Evolutionary conservation across 192 early-diverging fungal species (phyloP), one percentile per base, ranked within the genome.

Genomic region (Umbelopsis isabellina): DNA sequence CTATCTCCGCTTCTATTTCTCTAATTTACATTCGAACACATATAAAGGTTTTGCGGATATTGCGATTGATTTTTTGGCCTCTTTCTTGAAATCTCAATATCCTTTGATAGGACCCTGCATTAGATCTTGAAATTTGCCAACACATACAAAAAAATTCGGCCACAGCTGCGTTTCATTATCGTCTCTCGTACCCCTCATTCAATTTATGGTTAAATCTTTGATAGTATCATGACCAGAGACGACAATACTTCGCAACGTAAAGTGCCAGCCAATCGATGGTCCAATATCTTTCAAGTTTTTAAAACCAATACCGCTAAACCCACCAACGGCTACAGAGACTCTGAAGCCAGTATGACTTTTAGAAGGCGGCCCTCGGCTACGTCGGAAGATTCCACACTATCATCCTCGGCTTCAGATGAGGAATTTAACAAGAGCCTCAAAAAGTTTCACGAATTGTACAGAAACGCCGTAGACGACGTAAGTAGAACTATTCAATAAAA

Each of bases 391-490:
- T 61, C 55, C 13, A 30, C 25, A n/a, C 55, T 61, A 2, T 61
- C 55, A 11, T 6, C 23, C 27, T 35, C 55, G 18, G 13, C 55
- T 35, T 61, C 55, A 6, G 55, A 61, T 16, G 55, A 61, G 0
- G 27, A 3, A 16, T 12, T 61, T 18, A 61, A 33, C 16, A 16
- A 61, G 11, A 35, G 6, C 30, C 15, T 61, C 1, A 33, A 61
- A 8, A 30, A 61, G 1, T 61, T 61, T 61, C 30, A 61, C 30
- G 30, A 61, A 37, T 30, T 61, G 18, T 61, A 61, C 27, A 61
- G 13, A 8, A 15, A 61, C 30, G 55, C 55, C 10, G 55, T 61
- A 18, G 55, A 61, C 12, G 55, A 61, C 27, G 55, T 61, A 61
- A 61, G 55, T 16, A 61, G 18, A 6, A 12, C 51, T 7, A 7